Base-by-base conservation (phyloP, 148 eudicot species). In the Chenopodium formosanum region DNA sequence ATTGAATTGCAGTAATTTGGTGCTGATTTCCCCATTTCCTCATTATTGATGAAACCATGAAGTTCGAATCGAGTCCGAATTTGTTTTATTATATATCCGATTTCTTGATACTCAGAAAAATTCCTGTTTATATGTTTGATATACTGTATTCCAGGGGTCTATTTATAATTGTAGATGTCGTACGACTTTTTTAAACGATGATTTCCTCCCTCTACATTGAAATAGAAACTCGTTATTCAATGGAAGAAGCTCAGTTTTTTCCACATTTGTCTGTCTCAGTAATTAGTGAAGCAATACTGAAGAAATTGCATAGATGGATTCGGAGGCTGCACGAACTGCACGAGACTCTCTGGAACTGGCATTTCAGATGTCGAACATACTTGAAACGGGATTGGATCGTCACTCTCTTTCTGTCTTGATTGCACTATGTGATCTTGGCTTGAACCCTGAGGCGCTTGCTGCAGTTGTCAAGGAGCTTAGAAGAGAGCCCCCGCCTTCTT, bases 371-470 rank as follows among this genome's bases (percentile, higher is more conserved):
- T 92, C 95, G 9, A 93, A 90, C 84, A 84, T 92, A 79, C 94
- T 93, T 29, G 97, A 90, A 60, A 92, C 97, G 7, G 94, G 97
- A 23, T 82, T 93, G n/a, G 97, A 92, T 84, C 97, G 97, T 37
- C 94, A 93, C 84, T 90, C 97, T 7, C 92, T 93, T 53, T 93
- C 97, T 22, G 85, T 93, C 68, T 88, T 92, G 34, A 85, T 89
- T 69, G 88, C 97, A 22, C 92, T 93, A 2, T 92, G 97, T 77
- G 97, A 93, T 17, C 73, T 87, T 74, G 95, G 95, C 52, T 64
- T 92, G 69, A 93, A 91, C 71, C 95, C 97, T 4, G 95, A 93
- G 79, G 88, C 92, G 9, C 88, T 93, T 50, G 97, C 97, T 68
- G 90, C 94, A 74, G 89, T 93, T 27, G 92, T 93, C 48, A 93